Evolutionary conservation across 2,329 filamentous ascomycete species (phyloP), one percentile per base, ranked within the genome.

Genomic region (Leptodontidium sp.): DNA sequence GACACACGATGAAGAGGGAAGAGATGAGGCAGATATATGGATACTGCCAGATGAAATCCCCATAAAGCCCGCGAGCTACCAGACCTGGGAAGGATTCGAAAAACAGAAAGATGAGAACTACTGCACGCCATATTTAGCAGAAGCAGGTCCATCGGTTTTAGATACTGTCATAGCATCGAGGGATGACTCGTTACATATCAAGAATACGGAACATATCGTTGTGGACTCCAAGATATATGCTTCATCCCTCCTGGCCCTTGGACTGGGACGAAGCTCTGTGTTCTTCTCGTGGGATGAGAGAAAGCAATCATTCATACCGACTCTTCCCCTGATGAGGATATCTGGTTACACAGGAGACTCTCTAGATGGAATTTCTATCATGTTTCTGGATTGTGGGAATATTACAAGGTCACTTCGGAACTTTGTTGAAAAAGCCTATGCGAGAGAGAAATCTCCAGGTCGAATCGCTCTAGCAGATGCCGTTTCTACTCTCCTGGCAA

Each of bases 1-100:
- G 57, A 15, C 38, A 49, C 68, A 75, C 9, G 75, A 78, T 47
- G 71, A 75, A 2, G 82, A 68, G 26, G 65, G 64, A 29, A 26
- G 21, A 24, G 72, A 72, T 26, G 71, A 71, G 26, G 68, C 63
- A 26, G 77, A 87, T 49, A 71, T 85, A 1, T 91, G 88, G 88
- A 78, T 84, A 45, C 74, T 79, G 0, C 76, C 80, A 1, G 79
- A 82, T 8, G 75, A 80, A 14, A 70, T 75, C 11, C 61, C 74
- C 1, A 64, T 73, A n/a, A 77, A 77, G 4, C 62, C 70, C 5
- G 79, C 73, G 58, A 72, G 81, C 49, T 88, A 89, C 75, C 86
- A 85, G 69, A 90, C 90, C 0, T 96, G 93, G 93, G 89, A 93
- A 72, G 81, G 79, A 1, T 94, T 94, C 74, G 80, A 84, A 1